Evolutionary conservation across 164 flowering plant genomes (phyloP).

Genomic region (Vitis vinifera): DNA sequence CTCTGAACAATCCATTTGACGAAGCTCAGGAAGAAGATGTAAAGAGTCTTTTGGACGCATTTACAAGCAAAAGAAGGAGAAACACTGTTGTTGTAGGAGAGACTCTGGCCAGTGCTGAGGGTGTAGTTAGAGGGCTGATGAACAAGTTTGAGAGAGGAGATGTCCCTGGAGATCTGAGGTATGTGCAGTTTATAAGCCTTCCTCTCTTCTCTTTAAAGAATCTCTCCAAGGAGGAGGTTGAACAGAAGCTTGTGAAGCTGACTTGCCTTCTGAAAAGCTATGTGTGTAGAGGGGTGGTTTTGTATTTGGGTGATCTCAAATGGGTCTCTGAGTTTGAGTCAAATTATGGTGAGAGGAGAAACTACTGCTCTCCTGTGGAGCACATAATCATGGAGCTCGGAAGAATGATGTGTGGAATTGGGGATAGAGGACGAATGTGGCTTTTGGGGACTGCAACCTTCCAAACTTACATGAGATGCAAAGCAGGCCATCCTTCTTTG

Average conservation of each 20-base stretch:
- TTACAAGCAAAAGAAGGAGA: slow-evolving; percentile 45
- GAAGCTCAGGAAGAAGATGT: slow-evolving; percentile 50
- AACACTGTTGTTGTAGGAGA: slow-evolving; percentile 65
- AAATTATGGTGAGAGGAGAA: slow-evolving; percentile 37
- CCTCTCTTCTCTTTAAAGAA: slow-evolving; percentile 49
- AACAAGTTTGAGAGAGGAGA: slow-evolving; percentile 58
- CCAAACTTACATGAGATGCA: slow-evolving; percentile 62
- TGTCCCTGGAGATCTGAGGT: slow-evolving; percentile 43
- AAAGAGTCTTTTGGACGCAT: slow-evolving; percentile 39
- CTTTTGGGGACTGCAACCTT: slow-evolving; percentile 69
- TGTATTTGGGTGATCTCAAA: slow-evolving; percentile 79
- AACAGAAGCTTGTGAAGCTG: slow-evolving; percentile 59
- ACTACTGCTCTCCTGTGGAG: slow-evolving; percentile 50
- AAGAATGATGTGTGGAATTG: slow-evolving; percentile 46
- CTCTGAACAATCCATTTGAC: slow-evolving; percentile 20
- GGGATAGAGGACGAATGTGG: slow-evolving; percentile 55
- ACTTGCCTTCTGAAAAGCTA: slow-evolving; percentile 49
- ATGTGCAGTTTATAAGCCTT: slow-evolving; percentile 50
- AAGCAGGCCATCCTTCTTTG: slow-evolving; percentile 61
- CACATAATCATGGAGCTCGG: slow-evolving; percentile 71
- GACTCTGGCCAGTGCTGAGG: slow-evolving; percentile 43
- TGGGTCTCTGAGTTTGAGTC: slow-evolving; percentile 71
- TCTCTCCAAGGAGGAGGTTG: slow-evolving; percentile 57
- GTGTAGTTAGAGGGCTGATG: slow-evolving; percentile 55
- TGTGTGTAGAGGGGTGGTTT: slow-evolving; percentile 49